phyloP scores from a whole-genome alignment of 2,329 filamentous ascomycete species.

The Cladosporium sp. region DNA sequence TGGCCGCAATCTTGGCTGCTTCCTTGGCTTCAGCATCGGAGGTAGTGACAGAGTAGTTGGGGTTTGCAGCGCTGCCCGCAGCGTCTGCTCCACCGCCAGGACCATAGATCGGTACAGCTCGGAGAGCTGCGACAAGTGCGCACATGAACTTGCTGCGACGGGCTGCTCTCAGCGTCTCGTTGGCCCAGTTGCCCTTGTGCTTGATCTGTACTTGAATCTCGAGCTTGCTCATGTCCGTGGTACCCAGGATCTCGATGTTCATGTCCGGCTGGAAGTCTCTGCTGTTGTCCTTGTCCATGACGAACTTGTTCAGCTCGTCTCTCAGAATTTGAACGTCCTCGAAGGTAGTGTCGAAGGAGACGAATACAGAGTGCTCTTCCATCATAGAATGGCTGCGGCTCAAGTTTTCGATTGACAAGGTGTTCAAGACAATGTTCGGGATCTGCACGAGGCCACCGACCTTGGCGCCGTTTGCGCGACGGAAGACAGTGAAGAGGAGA shows the following conservation, averaged over 20 bases:
- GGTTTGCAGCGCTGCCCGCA: slow-evolving; percentile 66
- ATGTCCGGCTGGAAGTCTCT: slow-evolving; percentile 90
- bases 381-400: slow-evolving; percentile 89
- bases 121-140: slow-evolving; percentile 79
- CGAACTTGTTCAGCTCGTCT: slow-evolving; percentile 80
- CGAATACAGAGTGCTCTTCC: slow-evolving; percentile 75
- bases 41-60: slow-evolving; percentile 77
- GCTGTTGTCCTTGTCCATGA: slow-evolving; percentile 77
- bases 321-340: slow-evolving; percentile 87
- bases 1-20: slow-evolving; percentile 58
- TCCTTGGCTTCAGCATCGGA: slow-evolving; percentile 65
- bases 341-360: slow-evolving; percentile 83
- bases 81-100: slow-evolving; percentile 71
- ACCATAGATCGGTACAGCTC: slow-evolving; percentile 80
- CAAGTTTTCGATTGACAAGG: slow-evolving; percentile 92
- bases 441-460: slow-evolving; percentile 62
- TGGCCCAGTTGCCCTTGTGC: slow-evolving; percentile 69
- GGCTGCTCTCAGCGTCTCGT: slow-evolving; percentile 76
- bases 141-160: slow-evolving; percentile 97
- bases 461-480: slow-evolving; percentile 77
- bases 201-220: slow-evolving; percentile 79
- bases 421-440: slow-evolving; percentile 90
- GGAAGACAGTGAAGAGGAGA: slow-evolving; percentile 88
- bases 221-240: slow-evolving; percentile 86
- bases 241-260: slow-evolving; percentile 66